phyloP scores from a whole-genome alignment of 441 rosid genomes.

The Jatropha multifida region DNA sequence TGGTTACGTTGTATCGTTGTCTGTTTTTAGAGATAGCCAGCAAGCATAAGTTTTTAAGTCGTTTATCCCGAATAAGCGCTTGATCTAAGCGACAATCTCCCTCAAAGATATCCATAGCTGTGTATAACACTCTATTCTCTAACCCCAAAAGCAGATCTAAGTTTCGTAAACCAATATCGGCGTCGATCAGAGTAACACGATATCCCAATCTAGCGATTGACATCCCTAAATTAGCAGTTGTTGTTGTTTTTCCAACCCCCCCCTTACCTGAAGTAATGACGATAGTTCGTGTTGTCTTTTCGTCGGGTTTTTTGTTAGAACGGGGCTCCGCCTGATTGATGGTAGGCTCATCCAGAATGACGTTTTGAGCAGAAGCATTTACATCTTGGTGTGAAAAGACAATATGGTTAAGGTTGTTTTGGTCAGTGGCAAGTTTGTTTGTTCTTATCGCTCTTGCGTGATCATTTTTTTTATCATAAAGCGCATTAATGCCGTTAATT shows the following conservation, averaged over 20 bases:
- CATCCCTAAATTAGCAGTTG: slow-evolving; percentile 89
- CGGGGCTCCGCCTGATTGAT: no score
- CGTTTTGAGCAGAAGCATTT: no score
- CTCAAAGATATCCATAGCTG: slow-evolving; percentile 84
- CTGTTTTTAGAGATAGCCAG: slow-evolving; percentile 82
- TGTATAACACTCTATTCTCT: slow-evolving; percentile 88
- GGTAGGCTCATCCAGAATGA: no score
- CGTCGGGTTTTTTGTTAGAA: no score
- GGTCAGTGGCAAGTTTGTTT: no score
- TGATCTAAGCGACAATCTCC: slow-evolving; percentile 94
- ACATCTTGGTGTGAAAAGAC: no score
- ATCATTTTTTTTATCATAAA: no score
- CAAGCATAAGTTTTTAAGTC: slow-evolving; percentile 86
- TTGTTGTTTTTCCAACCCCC: slow-evolving; percentile 92
- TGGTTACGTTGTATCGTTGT: slow-evolving; percentile 84
- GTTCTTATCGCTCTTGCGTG: no score
- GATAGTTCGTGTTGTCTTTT: slow-evolving; percentile 87
- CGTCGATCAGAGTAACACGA: slow-evolving; percentile 87
- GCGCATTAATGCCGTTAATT: no score
- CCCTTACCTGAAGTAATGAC: slow-evolving; percentile 97
- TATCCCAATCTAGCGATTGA: slow-evolving; percentile 87
- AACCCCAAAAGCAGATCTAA: slow-evolving; percentile 90
- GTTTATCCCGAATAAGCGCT: slow-evolving; percentile 80
- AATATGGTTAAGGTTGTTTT: no score
- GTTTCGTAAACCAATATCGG: slow-evolving; percentile 89